phyloP scores from a whole-genome alignment of 805 yeast genomes.

The Kodamaea laetipori region DNA sequence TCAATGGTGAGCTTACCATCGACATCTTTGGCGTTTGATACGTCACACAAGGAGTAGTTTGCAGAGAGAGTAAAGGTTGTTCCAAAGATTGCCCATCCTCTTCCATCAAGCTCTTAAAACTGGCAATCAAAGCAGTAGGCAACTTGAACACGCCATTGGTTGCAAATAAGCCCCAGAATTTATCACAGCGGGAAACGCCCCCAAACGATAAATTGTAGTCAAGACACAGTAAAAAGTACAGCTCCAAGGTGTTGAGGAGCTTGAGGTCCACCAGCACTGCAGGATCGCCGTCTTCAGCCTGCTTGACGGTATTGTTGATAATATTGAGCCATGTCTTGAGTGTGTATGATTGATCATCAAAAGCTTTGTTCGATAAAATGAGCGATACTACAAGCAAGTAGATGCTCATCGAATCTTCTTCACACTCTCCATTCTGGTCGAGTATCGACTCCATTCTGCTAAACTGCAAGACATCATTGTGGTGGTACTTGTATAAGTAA shows the following conservation, averaged over 20 bases:
- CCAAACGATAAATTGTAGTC: slow-evolving; percentile 32
- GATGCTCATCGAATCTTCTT: slow-evolving; percentile 20
- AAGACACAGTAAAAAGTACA: slow-evolving; percentile 27
- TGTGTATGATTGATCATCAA: slow-evolving; percentile 53
- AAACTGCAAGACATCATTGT: slow-evolving; percentile 13
- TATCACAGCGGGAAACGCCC: slow-evolving; percentile 20
- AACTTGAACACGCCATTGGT: slow-evolving; percentile 12
- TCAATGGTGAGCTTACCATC: not conserved
- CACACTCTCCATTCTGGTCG: slow-evolving; percentile 6
- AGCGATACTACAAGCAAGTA: slow-evolving; percentile 29
- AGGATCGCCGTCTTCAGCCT: slow-evolving; percentile 7
- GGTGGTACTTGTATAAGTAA: slow-evolving; percentile 26
- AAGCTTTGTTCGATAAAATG: slow-evolving; percentile 42
- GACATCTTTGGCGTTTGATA: slow-evolving; percentile 3
- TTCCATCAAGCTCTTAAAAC: slow-evolving; percentile 16
- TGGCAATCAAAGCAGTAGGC: slow-evolving; percentile 12
- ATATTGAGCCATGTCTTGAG: slow-evolving; percentile 48
- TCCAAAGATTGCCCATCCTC: not conserved
- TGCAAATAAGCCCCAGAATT: slow-evolving; percentile 27
- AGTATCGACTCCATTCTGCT: not conserved
- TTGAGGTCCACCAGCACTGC: slow-evolving; percentile 23
- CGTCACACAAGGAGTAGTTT: not conserved
- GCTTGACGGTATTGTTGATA: slow-evolving; percentile 15
- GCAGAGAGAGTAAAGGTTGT: slow-evolving; percentile 3
- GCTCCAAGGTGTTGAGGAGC: slow-evolving; percentile 30